Conservation (phyloP, 129 eudicot genomes). For the Apium graveolens region DNA sequence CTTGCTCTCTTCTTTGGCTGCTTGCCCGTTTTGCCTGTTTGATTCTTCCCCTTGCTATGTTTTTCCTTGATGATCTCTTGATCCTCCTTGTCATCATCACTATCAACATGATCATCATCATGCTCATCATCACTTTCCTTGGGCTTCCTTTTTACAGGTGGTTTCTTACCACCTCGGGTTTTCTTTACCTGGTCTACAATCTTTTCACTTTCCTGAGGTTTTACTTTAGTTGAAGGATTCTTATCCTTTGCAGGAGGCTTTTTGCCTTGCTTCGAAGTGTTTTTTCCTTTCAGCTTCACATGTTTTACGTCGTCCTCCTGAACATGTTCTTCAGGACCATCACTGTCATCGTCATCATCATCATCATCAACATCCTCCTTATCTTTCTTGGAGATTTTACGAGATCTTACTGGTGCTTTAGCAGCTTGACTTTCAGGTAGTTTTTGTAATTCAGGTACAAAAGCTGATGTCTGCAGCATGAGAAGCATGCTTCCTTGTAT, state of each 20-base stretch:
- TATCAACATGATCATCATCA: conserved; percentile 17
- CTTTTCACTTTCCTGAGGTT: conserved; percentile 9
- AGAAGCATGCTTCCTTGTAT: conserved; percentile 7
- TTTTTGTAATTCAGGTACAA: conserved; percentile 86
- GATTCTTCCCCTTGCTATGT: conserved; percentile 21
- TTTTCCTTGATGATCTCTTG: conserved; percentile 23
- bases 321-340: conserved; percentile 25
- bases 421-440: conserved; percentile 52
- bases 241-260: conserved; percentile 41
- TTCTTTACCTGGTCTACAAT: conserved; percentile 14
- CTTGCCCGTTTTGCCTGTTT: conserved; percentile 27
- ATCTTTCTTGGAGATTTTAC: conserved; percentile 20
- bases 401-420: conserved; percentile 40
- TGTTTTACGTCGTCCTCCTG: conserved; percentile 28
- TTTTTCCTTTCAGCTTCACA: conserved; percentile 36
- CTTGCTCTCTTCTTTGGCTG: conserved; percentile 36
- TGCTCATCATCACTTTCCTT: conserved; percentile 30
- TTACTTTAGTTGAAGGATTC: conserved; percentile 19
- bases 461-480: conserved; percentile 69
- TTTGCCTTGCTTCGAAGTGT: conserved; percentile 25
- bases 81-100: conserved; percentile 22
- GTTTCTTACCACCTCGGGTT: conserved; percentile 25
- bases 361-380: conserved; percentile 6
- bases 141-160: conserved; percentile 37
- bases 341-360: background rate